Conservation (phyloP, 805 yeast species). For the Pichia cephalocereana region DNA sequence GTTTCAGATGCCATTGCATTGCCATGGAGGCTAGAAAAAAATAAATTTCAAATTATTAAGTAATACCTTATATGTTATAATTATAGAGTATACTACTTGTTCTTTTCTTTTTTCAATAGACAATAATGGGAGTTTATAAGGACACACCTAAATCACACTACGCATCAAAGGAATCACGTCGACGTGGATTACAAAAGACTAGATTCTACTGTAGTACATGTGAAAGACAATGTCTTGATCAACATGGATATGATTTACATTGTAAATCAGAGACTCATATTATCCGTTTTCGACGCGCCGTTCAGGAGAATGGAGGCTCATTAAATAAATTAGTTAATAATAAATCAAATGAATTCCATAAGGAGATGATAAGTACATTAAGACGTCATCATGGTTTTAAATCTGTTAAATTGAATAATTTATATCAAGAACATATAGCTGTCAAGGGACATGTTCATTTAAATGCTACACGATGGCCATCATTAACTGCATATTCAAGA, state of each 20-base stretch:
- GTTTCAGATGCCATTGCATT: too few species aligned
- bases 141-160: constrained; percentile 8
- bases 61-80: too few species aligned
- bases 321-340: constrained; percentile 33
- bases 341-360: constrained; percentile 51
- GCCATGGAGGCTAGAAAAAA: not conserved
- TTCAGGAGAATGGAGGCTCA: constrained; percentile 34
- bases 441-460: constrained; percentile 82
- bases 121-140: not conserved
- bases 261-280: constrained; percentile 72
- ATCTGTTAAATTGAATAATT: constrained; percentile 67
- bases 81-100: too few species aligned
- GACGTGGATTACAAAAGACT: constrained; percentile 79
- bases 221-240: constrained; percentile 89
- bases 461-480: constrained; percentile 78
- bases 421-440: constrained; percentile 82
- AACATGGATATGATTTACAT: constrained; percentile 90
- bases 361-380: constrained; percentile 55
- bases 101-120: too few species aligned
- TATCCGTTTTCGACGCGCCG: constrained; percentile 38
- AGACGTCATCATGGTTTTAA: constrained; percentile 74
- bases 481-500: constrained; percentile 35
- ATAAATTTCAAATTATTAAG: too few species aligned
- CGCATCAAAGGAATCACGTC: constrained; percentile 51
- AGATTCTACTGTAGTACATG: constrained; percentile 88